Percentiles rank a stretch among this genome's conserved stretches.
Evolutionary conservation across 75 land plant species (phyloP).

Genomic region (Pinus albicaulis): DNA sequence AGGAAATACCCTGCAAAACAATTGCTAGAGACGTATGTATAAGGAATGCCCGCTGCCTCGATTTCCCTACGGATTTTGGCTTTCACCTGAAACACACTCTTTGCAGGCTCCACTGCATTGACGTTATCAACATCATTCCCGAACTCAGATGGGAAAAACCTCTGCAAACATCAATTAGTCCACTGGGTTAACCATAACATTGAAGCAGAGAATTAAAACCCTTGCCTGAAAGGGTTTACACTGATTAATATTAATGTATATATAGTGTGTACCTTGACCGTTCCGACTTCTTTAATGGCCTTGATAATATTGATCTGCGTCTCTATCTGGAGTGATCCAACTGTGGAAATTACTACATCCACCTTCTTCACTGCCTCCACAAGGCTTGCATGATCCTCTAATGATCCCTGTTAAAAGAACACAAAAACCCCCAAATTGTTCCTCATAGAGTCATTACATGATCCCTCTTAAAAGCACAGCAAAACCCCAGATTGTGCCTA

Average conservation of each 20-base stretch:
- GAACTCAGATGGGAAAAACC: conserved; percentile 62
- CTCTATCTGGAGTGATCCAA: conserved; percentile 21
- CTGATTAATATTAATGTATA: neutral
- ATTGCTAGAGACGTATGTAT: conserved; percentile 26
- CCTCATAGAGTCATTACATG: too few species aligned
- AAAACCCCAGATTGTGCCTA: too few species aligned
- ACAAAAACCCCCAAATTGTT: neutral
- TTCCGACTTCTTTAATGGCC: conserved; percentile 48
- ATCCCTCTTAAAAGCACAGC: too few species aligned
- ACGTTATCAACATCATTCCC: conserved; percentile 36
- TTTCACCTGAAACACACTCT: conserved; percentile 14
- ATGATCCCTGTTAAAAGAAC: conserved; percentile 32
- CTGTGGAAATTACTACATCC: conserved; percentile 50
- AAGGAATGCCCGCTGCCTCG: conserved; percentile 40
- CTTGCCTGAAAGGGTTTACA: conserved; percentile 9
- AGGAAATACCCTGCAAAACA: conserved; percentile 27
- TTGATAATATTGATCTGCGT: conserved; percentile 38
- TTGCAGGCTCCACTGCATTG: conserved; percentile 15
- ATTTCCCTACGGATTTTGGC: conserved; percentile 23
- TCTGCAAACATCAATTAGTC: conserved; percentile 21
- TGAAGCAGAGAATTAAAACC: conserved; percentile 31
- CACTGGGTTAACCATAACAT: too few species aligned
- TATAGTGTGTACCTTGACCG: conserved; percentile 18
- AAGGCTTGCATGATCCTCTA: conserved; percentile 44
- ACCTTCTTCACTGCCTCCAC: conserved; percentile 42